Evolutionary conservation across 257 asterid species (phyloP).

Genomic region (Solanum chmielewskii): DNA sequence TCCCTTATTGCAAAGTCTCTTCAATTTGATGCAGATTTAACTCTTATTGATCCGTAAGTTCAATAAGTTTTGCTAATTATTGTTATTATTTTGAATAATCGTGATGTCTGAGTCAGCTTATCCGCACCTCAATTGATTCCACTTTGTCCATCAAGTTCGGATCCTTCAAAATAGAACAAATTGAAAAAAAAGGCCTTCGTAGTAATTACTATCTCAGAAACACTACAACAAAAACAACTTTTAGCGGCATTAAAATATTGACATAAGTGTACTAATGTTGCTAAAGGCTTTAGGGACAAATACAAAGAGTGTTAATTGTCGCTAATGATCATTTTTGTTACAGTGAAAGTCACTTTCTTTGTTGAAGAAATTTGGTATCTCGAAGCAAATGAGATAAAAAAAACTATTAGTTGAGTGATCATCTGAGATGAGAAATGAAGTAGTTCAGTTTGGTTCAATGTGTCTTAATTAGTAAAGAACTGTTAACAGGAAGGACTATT

Average conservation of each 20-base stretch:
- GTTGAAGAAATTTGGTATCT: not conserved
- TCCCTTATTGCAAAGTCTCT: slow-evolving; percentile 70
- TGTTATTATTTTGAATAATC: too few relatives aligned
- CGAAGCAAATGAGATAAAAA: not conserved
- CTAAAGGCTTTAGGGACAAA: too few relatives aligned
- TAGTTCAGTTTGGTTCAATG: not conserved
- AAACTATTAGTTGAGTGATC: not conserved
- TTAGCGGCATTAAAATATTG: too few relatives aligned
- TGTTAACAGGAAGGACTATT: slow-evolving; percentile 69
- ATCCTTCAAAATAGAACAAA: too few relatives aligned
- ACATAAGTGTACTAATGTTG: too few relatives aligned
- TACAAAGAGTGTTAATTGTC: too few relatives aligned
- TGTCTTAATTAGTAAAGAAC: not conserved
- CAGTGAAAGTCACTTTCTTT: too few relatives aligned
- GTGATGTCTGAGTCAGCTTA: too few relatives aligned
- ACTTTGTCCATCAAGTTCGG: too few relatives aligned
- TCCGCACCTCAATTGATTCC: not conserved
- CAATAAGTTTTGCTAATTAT: not conserved
- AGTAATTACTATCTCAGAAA: not conserved
- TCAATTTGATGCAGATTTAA: slow-evolving; percentile 68
- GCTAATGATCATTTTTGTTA: too few relatives aligned
- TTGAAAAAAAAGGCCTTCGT: not conserved
- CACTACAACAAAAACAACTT: too few relatives aligned
- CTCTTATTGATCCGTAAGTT: slow-evolving; percentile 73
- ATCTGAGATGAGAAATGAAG: too few relatives aligned